phyloP scores from a whole-genome alignment of 768 basidiomycete genomes.

The Mycena olivaceomarginata region DNA sequence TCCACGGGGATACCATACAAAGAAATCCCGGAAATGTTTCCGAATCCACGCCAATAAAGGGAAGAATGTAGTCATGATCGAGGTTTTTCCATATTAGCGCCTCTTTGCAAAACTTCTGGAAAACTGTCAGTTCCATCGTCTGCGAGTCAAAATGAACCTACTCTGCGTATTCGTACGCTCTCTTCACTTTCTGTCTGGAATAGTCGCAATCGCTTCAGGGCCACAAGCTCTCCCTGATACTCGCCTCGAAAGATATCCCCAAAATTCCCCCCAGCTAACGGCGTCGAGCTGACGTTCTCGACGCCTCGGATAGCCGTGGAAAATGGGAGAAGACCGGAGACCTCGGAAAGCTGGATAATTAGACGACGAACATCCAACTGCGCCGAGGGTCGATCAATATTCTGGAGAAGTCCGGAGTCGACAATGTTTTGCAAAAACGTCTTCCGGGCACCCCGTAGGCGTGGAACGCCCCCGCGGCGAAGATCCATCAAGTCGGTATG shows the following conservation, averaged over 20 bases:
- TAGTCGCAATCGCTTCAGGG: slow-evolving; percentile 32
- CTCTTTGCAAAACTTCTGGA: slow-evolving; percentile 45
- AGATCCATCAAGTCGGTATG: slow-evolving; percentile 19
- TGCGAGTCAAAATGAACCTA: neutral
- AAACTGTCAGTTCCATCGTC: neutral
- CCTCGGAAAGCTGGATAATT: slow-evolving; percentile 18
- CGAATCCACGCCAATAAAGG: slow-evolving; percentile 45
- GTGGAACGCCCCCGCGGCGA: slow-evolving; percentile 18
- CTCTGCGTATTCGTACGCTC: neutral
- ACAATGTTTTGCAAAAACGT: neutral
- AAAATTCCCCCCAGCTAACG: slow-evolving; percentile 15
- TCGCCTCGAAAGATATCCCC: slow-evolving; percentile 17
- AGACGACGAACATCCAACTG: slow-evolving; percentile 30
- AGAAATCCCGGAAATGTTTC: slow-evolving; percentile 40
- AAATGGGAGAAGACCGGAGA: slow-evolving; percentile 18
- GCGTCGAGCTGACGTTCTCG: neutral
- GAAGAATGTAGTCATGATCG: slow-evolving; percentile 45
- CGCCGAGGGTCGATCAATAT: slow-evolving; percentile 22
- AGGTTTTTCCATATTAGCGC: slow-evolving; percentile 48
- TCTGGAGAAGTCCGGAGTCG: slow-evolving; percentile 9
- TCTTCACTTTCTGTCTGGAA: slow-evolving; percentile 13
- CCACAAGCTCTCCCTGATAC: slow-evolving; percentile 3
- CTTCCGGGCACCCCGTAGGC: slow-evolving; percentile 27
- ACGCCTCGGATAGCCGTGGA: slow-evolving; percentile 20
- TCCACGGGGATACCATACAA: slow-evolving; percentile 50